phyloP scores from a whole-genome alignment of 73 alveolate species.

The Stentor coeruleus region DNA sequence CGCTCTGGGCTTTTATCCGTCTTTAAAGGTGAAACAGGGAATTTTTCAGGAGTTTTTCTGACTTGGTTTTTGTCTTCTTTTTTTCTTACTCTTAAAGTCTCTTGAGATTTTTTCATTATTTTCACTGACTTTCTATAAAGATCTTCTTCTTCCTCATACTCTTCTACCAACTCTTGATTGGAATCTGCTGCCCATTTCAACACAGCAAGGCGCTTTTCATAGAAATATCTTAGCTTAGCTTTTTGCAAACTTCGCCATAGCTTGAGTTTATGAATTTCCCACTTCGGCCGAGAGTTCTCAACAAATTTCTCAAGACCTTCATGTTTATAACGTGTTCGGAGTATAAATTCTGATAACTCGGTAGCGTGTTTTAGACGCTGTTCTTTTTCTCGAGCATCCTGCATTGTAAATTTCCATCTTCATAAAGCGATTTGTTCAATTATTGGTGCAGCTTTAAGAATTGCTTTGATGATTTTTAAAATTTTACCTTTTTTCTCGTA shows the following conservation, averaged over 20 bases:
- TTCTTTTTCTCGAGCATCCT: background rate
- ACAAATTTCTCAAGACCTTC: background rate
- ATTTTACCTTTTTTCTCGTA: conserved; percentile 5
- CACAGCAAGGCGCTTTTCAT: background rate
- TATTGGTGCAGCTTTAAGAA: background rate
- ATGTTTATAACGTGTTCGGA: background rate
- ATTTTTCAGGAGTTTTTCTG: background rate
- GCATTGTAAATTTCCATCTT: conserved; percentile 19
- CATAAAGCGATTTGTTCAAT: conserved; percentile 17
- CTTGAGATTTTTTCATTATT: background rate
- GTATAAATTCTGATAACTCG: background rate
- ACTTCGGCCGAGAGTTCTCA: background rate
- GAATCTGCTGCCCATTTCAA: background rate
- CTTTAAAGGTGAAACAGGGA: too few relatives aligned
- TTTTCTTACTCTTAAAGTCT: background rate
- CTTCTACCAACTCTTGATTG: background rate
- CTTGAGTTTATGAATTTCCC: background rate
- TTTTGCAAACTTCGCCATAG: background rate
- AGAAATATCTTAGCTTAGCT: background rate
- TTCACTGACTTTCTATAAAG: background rate
- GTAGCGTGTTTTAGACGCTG: background rate
- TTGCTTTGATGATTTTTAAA: background rate
- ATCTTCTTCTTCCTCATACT: background rate
- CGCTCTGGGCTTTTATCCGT: too few relatives aligned
- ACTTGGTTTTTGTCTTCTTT: background rate